These are phyloP conservation scores for Diacronema lutheri DNA, from an alignment of 78 protist species.

Conservation along the genomic window DNA sequence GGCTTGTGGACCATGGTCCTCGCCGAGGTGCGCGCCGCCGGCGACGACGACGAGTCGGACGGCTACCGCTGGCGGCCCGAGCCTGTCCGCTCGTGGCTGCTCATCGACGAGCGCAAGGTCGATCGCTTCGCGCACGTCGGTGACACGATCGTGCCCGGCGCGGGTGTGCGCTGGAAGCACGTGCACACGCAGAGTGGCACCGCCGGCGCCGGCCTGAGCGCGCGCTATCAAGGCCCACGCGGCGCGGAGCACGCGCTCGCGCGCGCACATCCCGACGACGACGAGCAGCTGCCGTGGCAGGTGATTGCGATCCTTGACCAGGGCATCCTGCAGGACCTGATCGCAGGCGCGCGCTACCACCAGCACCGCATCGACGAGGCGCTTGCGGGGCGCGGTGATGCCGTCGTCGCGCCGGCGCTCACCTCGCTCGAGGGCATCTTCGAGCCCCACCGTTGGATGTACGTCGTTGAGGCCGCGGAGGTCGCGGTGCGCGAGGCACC, in stretches of 20 bases:
- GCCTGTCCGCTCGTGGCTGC: neutral
- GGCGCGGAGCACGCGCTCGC: neutral
- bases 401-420: neutral
- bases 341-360: neutral
- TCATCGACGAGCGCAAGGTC: neutral
- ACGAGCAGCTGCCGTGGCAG: slow-evolving; percentile 28
- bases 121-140: neutral
- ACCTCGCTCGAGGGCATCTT: slow-evolving; percentile 3
- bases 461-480: neutral
- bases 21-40: neutral
- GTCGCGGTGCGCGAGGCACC: neutral
- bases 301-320: neutral
- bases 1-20: neutral
- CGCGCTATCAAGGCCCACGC: neutral
- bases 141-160: slow-evolving; percentile 22
- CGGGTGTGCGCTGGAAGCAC: slow-evolving; percentile 2
- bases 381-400: neutral
- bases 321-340: neutral
- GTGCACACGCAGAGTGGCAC: neutral
- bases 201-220: neutral
- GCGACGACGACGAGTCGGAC: neutral
- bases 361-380: neutral
- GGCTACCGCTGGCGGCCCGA: neutral
- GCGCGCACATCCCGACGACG: neutral
- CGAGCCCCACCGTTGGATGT: neutral